phyloP scores from a whole-genome alignment of 768 basidiomycete genomes.

The Trametes punicea region DNA sequence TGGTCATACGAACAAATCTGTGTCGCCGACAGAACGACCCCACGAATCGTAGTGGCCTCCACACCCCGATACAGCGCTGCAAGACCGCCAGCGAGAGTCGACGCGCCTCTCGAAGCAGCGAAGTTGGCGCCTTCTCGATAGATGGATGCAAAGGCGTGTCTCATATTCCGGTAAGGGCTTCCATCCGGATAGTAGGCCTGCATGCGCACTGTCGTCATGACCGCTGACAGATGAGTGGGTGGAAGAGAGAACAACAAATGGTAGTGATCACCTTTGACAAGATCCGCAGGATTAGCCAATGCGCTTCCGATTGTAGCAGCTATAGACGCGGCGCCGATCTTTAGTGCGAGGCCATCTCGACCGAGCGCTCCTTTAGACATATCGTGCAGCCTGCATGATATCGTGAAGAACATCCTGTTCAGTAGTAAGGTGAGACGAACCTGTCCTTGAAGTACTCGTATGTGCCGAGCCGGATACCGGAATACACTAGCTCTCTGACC shows the following conservation, averaged over 20 bases:
- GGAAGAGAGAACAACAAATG: neutral
- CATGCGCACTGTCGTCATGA: constrained; percentile 31
- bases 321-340: constrained; percentile 32
- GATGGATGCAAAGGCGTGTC: constrained; percentile 32
- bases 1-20: constrained; percentile 38
- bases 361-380: constrained; percentile 26
- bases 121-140: constrained; percentile 28
- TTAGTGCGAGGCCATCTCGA: constrained; percentile 32
- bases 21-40: constrained; percentile 33
- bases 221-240: neutral
- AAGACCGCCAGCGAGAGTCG: constrained; percentile 23
- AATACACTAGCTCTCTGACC: constrained; percentile 36
- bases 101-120: constrained; percentile 5
- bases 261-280: constrained; percentile 31
- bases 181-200: constrained; percentile 36
- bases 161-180: constrained; percentile 31
- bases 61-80: constrained; percentile 33
- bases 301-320: constrained; percentile 34
- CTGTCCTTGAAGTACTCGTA: constrained; percentile 39
- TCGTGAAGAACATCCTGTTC: neutral
- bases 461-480: constrained; percentile 34
- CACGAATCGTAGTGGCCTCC: constrained; percentile 33
- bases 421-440: constrained; percentile 19
- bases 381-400: constrained; percentile 23
- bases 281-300: constrained; percentile 35